phyloP scores from a whole-genome alignment of 345 rosid species.

The Adansonia digitata region DNA sequence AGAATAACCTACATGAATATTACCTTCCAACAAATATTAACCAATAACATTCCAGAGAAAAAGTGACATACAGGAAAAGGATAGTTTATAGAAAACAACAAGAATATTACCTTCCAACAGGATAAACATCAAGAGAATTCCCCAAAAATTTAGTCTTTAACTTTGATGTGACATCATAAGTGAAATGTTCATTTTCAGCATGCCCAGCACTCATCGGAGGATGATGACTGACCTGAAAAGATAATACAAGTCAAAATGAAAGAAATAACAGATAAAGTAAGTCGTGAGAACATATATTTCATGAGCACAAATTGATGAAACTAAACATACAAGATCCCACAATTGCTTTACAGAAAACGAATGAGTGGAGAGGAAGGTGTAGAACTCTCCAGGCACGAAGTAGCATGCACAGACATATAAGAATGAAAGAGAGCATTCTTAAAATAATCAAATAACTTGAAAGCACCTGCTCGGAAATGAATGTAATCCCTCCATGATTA shows the following conservation, averaged over 20 bases:
- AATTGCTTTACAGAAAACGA: too few species aligned
- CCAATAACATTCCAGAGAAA: too few species aligned
- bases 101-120: constrained; percentile 75
- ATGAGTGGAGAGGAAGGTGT: too few species aligned
- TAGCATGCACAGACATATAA: too few species aligned
- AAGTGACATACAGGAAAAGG: too few species aligned
- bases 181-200: constrained; percentile 79
- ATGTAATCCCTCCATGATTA: constrained; percentile 64
- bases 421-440: background rate
- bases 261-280: too few species aligned
- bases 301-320: constrained; percentile 1
- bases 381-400: too few species aligned
- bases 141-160: constrained; percentile 73
- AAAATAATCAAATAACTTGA: too few species aligned
- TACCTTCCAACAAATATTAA: constrained; percentile 77
- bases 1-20: background rate
- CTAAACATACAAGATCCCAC: too few species aligned
- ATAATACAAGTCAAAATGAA: too few species aligned
- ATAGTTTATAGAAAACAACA: too few species aligned
- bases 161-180: constrained; percentile 64
- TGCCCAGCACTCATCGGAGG: constrained; percentile 82
- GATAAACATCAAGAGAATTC: constrained; percentile 70
- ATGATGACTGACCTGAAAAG: constrained; percentile 70
- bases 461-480: constrained; percentile 88
- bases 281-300: too few species aligned